A percentile compares a stretch with the other conserved stretches of the same genome.
Evolutionary conservation across 192 early-diverging fungal species (phyloP).

Genomic region (Spizellomyces sp.): DNA sequence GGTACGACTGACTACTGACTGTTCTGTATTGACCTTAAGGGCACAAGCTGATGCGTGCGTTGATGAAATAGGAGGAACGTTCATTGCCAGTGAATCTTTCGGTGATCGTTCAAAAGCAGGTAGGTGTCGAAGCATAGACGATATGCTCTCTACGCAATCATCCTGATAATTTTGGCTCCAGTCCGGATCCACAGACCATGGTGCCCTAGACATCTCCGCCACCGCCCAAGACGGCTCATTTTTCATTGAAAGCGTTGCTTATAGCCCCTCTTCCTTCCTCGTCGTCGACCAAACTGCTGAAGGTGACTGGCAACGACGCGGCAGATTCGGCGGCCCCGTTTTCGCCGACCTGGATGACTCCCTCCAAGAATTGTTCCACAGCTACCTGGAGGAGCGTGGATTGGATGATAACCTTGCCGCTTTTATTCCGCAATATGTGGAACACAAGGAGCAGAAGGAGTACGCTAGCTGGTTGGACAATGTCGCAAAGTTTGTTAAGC

Average conservation of each 20-base stretch:
- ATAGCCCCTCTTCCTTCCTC: conserved; percentile 63
- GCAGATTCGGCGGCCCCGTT: conserved; percentile 86
- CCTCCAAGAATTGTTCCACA: conserved; percentile 57
- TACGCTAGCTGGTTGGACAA: conserved; percentile 85
- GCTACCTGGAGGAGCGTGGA: conserved; percentile 81
- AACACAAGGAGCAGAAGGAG: conserved; percentile 95
- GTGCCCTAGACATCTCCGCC: conserved; percentile 80
- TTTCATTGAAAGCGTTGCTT: conserved; percentile 81
- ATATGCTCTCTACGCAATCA: not conserved
- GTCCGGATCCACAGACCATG: conserved; percentile 38
- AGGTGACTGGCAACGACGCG: conserved; percentile 86
- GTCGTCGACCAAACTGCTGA: conserved; percentile 70
- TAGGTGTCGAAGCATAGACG: conserved; percentile 53
- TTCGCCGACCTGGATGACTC: conserved; percentile 88
- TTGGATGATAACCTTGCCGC: conserved; percentile 79
- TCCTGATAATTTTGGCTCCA: not conserved
- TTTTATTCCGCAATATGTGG: conserved; percentile 88
- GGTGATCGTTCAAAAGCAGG: conserved; percentile 77
- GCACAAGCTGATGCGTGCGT: not conserved
- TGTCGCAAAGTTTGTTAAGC: conserved; percentile 74
- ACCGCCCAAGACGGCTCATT: conserved; percentile 82
- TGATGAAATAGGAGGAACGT: conserved; percentile 19
- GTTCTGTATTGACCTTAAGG: not conserved
- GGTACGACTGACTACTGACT: conserved; percentile 7
- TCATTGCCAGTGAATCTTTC: conserved; percentile 76